Evolutionary conservation across 345 rosid species (phyloP), one percentile per base, ranked within the genome.

Genomic region (Melaleuca alternifolia): DNA sequence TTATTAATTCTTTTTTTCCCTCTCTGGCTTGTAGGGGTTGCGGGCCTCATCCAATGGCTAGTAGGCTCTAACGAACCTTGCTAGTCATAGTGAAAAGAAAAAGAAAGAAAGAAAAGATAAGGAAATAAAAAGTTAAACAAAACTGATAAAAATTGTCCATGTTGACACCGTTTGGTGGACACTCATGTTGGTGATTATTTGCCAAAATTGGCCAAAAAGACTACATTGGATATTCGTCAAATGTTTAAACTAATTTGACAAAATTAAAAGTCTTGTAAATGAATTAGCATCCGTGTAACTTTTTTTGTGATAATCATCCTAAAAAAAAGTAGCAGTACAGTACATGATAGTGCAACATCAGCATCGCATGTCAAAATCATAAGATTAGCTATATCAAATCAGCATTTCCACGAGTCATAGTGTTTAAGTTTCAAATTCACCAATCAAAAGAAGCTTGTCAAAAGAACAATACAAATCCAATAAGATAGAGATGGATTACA

Each of bases 131-230:
- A 18, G 6, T 53, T 53, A 0, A 2, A 53, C 18, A 5, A 53
- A 53, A 18, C 4, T 41, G 4, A 41, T 41, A 41, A 41, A 41
- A 41, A 41, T 41, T 41, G 41, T 41, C 41, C 4, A 4, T 4
- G 4, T 41, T 41, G 41, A 41, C 4, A 4, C 41, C 41, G n/a
- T n/a, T n/a, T n/a, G n/a, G n/a, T 41, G 41, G 3, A 0, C 6
- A 5, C 24, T 0, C 21, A 6, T 9, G 0, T 54, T 0, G 3
- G 24, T 1, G 9, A 20, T 24, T 24, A 24, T 57, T 11, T 2
- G 24, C 1, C 7, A 26, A 13, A 59, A 59, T 6, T 6, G 7
- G 14, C 3, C 4, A 13, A 6, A 57, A 26, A 0, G 37, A 59
- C 6, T n/a, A 4, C 2, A 59, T n/a, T 59, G 7, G 1, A 3